Conservation (phyloP, 2,329 filamentous ascomycete species). For the Epichloe gansuensis region DNA sequence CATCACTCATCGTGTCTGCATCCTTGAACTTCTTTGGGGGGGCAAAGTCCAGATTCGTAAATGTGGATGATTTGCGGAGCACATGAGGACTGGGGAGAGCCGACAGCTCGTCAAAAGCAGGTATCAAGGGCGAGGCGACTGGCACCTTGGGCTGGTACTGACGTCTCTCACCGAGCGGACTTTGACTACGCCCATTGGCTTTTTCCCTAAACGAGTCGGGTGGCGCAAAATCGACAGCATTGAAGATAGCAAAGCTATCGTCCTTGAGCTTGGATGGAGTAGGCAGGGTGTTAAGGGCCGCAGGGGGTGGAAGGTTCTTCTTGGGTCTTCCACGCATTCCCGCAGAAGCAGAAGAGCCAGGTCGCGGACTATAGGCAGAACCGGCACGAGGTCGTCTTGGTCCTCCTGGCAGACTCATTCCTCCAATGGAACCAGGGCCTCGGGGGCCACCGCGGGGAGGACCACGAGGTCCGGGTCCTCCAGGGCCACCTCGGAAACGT, state of each 20-base stretch:
- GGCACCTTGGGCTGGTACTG: slow-evolving; percentile 66
- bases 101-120: slow-evolving; percentile 75
- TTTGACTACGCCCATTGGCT: slow-evolving; percentile 54
- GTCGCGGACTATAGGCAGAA: slow-evolving; percentile 24
- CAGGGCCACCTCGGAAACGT: slow-evolving; percentile 27
- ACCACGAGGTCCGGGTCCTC: slow-evolving; percentile 15
- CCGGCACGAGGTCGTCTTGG: slow-evolving; percentile 43
- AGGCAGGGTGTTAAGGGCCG: slow-evolving; percentile 61
- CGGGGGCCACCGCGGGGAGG: slow-evolving; percentile 14
- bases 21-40: slow-evolving; percentile 61
- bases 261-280: slow-evolving; percentile 77
- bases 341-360: slow-evolving; percentile 52
- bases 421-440: slow-evolving; percentile 35
- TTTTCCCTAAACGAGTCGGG: slow-evolving; percentile 54
- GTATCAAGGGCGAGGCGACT: slow-evolving; percentile 64
- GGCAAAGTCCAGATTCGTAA: slow-evolving; percentile 73
- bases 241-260: slow-evolving; percentile 57
- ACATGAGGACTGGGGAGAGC: slow-evolving; percentile 77
- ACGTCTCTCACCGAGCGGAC: slow-evolving; percentile 48
- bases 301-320: slow-evolving; percentile 52
- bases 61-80: slow-evolving; percentile 65
- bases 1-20: slow-evolving; percentile 46
- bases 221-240: slow-evolving; percentile 75
- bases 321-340: slow-evolving; percentile 29
- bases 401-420: slow-evolving; percentile 32